Evolutionary conservation across 768 basidiomycete genomes (phyloP), one percentile per base, ranked within the genome.

Genomic region (Trametes villosa): DNA sequence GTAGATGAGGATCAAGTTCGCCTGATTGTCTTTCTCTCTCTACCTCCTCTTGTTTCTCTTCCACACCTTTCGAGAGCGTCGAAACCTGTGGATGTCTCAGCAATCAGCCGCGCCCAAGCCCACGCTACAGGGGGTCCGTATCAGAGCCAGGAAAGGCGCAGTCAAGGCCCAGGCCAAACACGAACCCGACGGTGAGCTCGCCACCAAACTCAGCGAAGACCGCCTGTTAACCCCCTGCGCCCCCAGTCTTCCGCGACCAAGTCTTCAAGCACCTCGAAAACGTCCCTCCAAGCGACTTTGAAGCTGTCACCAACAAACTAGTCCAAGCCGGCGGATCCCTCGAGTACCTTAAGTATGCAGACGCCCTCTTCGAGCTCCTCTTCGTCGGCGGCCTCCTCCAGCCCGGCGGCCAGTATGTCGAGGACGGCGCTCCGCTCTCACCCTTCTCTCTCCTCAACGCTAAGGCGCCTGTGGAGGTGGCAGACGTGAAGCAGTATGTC

Each of bases 321-420:
- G 84, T 94, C 67, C 89, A 91, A 75, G 95, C 96, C 57, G 96
- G 96, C 42, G 86, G 89, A 26, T 88, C 92, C 49, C 90, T 99
- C 75, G 97, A 99, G 77, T 89, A 87, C 71, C 87, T 96, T 76
- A 97, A 97, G 80, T 98, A 98, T 88, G 92, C 94, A 77, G 95
- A 97, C 69, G 84, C 89, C 57, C 88, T 98, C 69, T 98, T 97
- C 77, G 96, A 99, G 78, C 86, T 97, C 79, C 83, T 98, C 72
- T 85, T 99, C 70, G 90, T 95, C 71, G 96, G 96, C 49, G 94
- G 94, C 41, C 89, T 99, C 64, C 86, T 99, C 68, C 96, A 98
- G 76, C 97, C 96, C 20, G 96, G 96, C 52, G 96, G 96, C 61
- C 86, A 81, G 69, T 95, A 92, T 77, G 69, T 98, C 76, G 94